Conservation (phyloP, 1,139 yeast species). For the Suhomyces kunorum region DNA sequence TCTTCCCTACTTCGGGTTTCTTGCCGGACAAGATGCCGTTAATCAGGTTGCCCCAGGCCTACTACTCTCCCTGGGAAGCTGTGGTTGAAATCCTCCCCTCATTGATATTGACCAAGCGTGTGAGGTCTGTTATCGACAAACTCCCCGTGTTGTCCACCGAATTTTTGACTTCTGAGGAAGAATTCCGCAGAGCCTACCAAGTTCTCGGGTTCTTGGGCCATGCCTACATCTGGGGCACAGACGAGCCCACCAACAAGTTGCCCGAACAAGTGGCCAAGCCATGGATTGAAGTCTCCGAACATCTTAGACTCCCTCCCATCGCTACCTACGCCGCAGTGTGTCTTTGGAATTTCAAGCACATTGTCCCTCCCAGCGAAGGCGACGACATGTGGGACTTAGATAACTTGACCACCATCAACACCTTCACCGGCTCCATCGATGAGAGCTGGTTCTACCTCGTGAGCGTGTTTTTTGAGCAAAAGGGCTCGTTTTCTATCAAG, state of each 20-base stretch:
- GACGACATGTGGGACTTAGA: constrained; percentile 52
- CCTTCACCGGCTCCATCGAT: constrained; percentile 88
- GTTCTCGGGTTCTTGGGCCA: constrained; percentile 78
- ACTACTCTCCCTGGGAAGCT: constrained; percentile 78
- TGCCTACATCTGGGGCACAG: constrained; percentile 87
- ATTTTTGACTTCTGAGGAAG: constrained; percentile 41
- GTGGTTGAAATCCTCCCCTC: constrained; percentile 70
- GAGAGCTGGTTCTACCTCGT: constrained; percentile 94
- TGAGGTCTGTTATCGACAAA: constrained; percentile 60
- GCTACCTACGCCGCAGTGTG: constrained; percentile 87
- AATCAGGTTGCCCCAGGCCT: constrained; percentile 55
- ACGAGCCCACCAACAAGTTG: constrained; percentile 62
- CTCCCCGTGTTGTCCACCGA: constrained; percentile 56
- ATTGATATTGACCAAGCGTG: constrained; percentile 61
- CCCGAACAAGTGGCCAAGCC: constrained; percentile 76
- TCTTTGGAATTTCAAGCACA: constrained; percentile 80
- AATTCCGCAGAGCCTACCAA: constrained; percentile 78
- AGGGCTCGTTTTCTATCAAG: constrained; percentile 67
- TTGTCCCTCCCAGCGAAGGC: constrained; percentile 47
- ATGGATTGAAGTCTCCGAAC: constrained; percentile 56
- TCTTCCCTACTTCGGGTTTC: constrained; percentile 73
- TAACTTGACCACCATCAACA: constrained; percentile 74
- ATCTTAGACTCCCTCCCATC: constrained; percentile 76
- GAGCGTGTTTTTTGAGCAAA: constrained; percentile 80
- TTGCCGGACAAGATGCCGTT: constrained; percentile 72